Base-by-base conservation (phyloP, 2,329 filamentous ascomycete species). In the Fusarium decemcellulare region DNA sequence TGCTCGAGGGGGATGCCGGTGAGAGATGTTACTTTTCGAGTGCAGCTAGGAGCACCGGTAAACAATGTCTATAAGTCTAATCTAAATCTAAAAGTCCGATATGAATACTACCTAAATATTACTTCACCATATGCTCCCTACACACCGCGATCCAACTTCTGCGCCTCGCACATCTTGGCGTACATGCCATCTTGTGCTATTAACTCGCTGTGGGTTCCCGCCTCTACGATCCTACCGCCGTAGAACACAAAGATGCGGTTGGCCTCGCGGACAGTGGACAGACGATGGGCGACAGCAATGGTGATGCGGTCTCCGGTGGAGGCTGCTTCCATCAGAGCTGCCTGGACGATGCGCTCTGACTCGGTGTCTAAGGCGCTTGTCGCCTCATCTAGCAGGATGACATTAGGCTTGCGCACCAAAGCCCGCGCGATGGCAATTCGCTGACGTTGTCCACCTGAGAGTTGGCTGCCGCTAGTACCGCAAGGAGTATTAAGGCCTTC, bases 221-320 rank as follows among this genome's bases (percentile, higher is more conserved):
- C 36, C 27, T 68, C 65, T 6, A 59, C 36, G 23, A 68, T 65
- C 2, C 39, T 51, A 7, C 65, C 65, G 2, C 43, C 34, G 5
- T 61, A 52, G 30, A 68, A 65, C 5, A 68, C 65, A 37, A 65
- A 65, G 36, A 65, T 68, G 14, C 61, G 42, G 16, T 46, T 52
- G 0, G 65, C 65, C 8, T 68, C 53, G 10, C 57, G 30, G 8
- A 65, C 39, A 11, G 65, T 68, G 0, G 61, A 65, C 5, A 68
- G 23, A 1, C 65, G 58, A 30, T 65, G 65, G 4, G 61, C 65
- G 10, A 68, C 65, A 1, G 65, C 65, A 36, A 68, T 50, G 1
- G 58, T 68, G 50, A 68, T 68, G 5, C 65, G 36, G 9, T 68
- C 53, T 9, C 56, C 47, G 2, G 44, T 18, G 0, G 53, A 34